phyloP scores from a whole-genome alignment of 306 rosid genomes.

The Dalbergia cultrata region DNA sequence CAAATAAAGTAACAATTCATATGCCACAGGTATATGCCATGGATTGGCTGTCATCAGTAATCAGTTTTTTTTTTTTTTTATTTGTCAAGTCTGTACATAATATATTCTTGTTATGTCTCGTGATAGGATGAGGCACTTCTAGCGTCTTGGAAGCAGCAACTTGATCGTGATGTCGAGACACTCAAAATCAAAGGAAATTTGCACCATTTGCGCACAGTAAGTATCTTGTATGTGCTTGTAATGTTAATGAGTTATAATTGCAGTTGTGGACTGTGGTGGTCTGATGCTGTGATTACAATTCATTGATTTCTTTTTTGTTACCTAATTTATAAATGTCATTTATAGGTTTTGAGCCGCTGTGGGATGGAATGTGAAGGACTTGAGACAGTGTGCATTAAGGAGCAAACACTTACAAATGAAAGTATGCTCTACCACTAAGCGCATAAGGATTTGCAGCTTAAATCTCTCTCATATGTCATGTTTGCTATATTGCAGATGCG shows the following conservation, averaged over 20 bases:
- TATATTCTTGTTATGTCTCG: constrained; percentile 34
- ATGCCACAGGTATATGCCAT: constrained; percentile 91
- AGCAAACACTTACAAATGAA: constrained; percentile 86
- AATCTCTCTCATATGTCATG: constrained; percentile 31
- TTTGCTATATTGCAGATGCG: constrained; percentile 75
- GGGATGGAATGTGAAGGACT: constrained; percentile 95
- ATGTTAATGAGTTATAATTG: constrained; percentile 7
- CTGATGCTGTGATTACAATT: constrained; percentile 18
- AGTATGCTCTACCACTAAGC: constrained; percentile 63
- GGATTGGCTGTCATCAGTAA: constrained; percentile 26
- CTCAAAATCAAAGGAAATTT: constrained; percentile 95
- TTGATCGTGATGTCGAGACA: constrained; percentile 91
- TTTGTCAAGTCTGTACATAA: not conserved
- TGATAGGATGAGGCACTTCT: constrained; percentile 87
- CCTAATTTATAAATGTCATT: constrained; percentile 43
- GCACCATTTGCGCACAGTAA: constrained; percentile 75
- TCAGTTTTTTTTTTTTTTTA: not conserved
- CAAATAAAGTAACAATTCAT: constrained; percentile 94
- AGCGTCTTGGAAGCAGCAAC: constrained; percentile 93
- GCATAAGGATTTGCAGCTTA: constrained; percentile 16
- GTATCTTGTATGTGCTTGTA: constrained; percentile 46
- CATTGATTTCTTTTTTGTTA: not conserved
- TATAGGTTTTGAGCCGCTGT: constrained; percentile 86
- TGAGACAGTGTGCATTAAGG: constrained; percentile 78
- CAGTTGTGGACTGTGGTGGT: constrained; percentile 1